These are phyloP conservation scores for Venturiaceae sp. DNA, from an alignment of 2,329 filamentous ascomycete species.

Conservation along the genomic window DNA sequence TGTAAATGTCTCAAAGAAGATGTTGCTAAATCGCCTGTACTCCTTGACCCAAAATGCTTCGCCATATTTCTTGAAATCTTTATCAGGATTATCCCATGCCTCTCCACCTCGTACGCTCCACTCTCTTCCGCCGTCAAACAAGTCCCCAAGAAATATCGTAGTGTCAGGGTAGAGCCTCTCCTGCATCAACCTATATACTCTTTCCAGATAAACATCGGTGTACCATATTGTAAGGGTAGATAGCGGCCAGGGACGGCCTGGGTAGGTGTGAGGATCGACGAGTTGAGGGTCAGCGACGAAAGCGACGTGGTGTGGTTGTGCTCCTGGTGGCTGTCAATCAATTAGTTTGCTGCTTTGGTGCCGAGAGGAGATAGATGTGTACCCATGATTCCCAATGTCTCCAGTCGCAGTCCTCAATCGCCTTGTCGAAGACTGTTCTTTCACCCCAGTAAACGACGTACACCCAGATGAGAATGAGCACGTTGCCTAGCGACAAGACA, in stretches of 20 bases:
- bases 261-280: slow-evolving; percentile 91
- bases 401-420: slow-evolving; percentile 69
- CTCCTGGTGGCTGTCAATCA: slow-evolving; percentile 54
- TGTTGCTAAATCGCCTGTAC: slow-evolving; percentile 73
- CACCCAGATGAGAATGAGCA: slow-evolving; percentile 52
- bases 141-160: slow-evolving; percentile 81
- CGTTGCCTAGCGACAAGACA: background rate
- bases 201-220: slow-evolving; percentile 82
- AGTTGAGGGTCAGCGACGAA: slow-evolving; percentile 87
- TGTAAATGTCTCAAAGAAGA: slow-evolving; percentile 69
- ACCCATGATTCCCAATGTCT: slow-evolving; percentile 90
- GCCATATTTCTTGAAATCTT: slow-evolving; percentile 66
- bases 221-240: slow-evolving; percentile 57
- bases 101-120: slow-evolving; percentile 64
- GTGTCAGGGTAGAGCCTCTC: slow-evolving; percentile 70
- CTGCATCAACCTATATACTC: slow-evolving; percentile 74
- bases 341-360: slow-evolving; percentile 10
- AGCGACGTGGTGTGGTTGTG: slow-evolving; percentile 72
- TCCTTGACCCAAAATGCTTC: slow-evolving; percentile 79
- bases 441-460: slow-evolving; percentile 78
- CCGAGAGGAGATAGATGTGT: slow-evolving; percentile 22
- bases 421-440: slow-evolving; percentile 62
- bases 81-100: slow-evolving; percentile 40
- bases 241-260: slow-evolving; percentile 68
- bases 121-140: slow-evolving; percentile 93